Percentiles rank a stretch among this genome's conserved stretches.
phyloP scores from a whole-genome alignment of 768 basidiomycete species.

The Mycena rebaudengoi region DNA sequence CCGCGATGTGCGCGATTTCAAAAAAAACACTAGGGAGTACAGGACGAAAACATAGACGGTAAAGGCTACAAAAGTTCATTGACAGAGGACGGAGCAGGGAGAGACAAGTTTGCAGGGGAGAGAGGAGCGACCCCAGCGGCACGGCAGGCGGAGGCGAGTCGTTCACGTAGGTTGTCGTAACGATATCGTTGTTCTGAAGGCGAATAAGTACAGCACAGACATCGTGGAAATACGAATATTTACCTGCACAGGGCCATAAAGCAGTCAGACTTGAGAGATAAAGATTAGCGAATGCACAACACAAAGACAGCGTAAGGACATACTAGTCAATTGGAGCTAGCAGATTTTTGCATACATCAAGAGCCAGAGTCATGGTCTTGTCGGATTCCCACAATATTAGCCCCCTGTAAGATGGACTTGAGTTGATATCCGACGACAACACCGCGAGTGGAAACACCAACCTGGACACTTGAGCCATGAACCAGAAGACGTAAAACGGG shows the following conservation, averaged over 20 bases:
- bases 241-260: conserved; percentile 73
- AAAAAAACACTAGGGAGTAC: not conserved
- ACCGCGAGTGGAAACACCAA: conserved; percentile 30
- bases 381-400: conserved; percentile 71
- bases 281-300: conserved; percentile 16
- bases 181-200: conserved; percentile 59
- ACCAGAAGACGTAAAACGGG: conserved; percentile 80
- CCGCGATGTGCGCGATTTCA: no score
- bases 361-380: conserved; percentile 61
- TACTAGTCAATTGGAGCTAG: conserved; percentile 68
- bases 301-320: conserved; percentile 21
- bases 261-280: conserved; percentile 50
- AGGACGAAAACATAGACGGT: conserved; percentile 8
- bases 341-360: conserved; percentile 70
- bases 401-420: conserved; percentile 45
- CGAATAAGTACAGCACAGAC: not conserved
- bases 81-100: conserved; percentile 38
- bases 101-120: conserved; percentile 46
- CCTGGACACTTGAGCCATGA: conserved; percentile 76
- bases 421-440: conserved; percentile 10
- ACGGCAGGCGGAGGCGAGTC: conserved; percentile 55
- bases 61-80: conserved; percentile 36
- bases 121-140: conserved; percentile 57
- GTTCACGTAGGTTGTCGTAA: conserved; percentile 55
- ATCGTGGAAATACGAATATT: conserved; percentile 23